Base-by-base conservation (phyloP, 768 basidiomycete species). In the Tulasnella sp. region DNA sequence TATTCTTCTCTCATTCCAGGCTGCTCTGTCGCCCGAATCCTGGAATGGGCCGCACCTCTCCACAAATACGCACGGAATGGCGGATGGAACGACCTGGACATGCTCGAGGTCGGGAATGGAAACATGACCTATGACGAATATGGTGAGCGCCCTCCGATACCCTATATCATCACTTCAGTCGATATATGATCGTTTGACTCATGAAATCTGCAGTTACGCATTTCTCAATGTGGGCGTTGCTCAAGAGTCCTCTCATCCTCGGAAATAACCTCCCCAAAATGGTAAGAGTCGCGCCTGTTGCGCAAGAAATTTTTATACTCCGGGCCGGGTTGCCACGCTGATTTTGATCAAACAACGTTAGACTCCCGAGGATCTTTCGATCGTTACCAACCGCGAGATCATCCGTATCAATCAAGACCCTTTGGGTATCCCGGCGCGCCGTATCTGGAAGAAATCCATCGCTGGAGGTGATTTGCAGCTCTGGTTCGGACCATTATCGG, bases 161-260 rank as follows among this genome's bases (percentile, higher is more conserved):
- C 23, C 3, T 23, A 19, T 50, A 19, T 13, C 9, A 59, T 10
- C 19, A 26, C 10, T 34, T 17, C 3, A 59, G 4, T 4, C 19
- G n/a, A 38, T 29, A 9, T 32, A 24, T 29, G 5, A 34, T 50
- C 2, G 67, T 38, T 15, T 38, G 15, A 38, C 15, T 38, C 34
- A 7, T 54, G 11, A 21, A 48, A 5, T 41, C 34, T 15, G 21
- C 19, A 73, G 72, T 72, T 13, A 74, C 72, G 7, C 73, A 80
- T 60, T 79, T 80, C 51, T 74, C 75, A 1, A 76, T 80, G 51
- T 81, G 79, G 78, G 77, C 78, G 3, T 74, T 78, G 17, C 72
- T 72, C 7, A 80, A 80, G 73, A 72, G 70, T 43, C 73, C 74
- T 0, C 67, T 76, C 13, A 75, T 75, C 41, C 67, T 76, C 5